phyloP scores from a whole-genome alignment of 2,329 filamentous ascomycete genomes.

The Cytospora mali region DNA sequence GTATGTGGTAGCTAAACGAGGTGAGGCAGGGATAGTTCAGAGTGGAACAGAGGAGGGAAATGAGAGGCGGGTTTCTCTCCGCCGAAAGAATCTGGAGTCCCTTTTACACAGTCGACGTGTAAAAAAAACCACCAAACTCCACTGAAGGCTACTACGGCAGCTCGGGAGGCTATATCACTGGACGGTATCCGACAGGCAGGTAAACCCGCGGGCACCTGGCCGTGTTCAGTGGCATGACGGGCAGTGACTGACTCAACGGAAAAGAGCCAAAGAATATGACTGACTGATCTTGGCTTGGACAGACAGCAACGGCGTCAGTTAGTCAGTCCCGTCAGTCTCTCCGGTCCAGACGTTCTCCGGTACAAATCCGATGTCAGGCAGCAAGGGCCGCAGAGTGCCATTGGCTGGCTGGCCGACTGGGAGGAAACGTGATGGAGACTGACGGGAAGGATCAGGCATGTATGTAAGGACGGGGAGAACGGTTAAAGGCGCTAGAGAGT shows the following conservation, averaged over 20 bases:
- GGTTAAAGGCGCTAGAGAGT: constrained; percentile 11
- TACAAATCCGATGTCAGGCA: constrained; percentile 1
- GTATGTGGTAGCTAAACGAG: neutral
- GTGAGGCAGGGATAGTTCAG: neutral
- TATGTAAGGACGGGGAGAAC: constrained; percentile 15
- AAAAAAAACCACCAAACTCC: neutral
- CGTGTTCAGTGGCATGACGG: too few relatives aligned
- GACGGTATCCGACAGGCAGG: neutral
- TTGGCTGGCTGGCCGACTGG: constrained; percentile 7
- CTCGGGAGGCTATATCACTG: neutral
- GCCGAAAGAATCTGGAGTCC: neutral
- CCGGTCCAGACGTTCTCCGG: constrained; percentile 1
- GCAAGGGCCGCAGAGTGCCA: constrained; percentile 10
- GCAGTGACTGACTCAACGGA: neutral
- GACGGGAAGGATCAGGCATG: constrained; percentile 14
- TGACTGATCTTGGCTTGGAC: neutral
- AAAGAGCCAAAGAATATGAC: neutral
- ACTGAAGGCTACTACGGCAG: neutral
- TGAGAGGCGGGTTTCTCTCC: neutral
- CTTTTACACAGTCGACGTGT: neutral
- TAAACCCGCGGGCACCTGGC: neutral
- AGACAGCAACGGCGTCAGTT: neutral
- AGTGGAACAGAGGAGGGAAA: neutral
- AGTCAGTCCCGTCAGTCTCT: neutral
- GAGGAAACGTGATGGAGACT: neutral